Base-by-base conservation (phyloP, 768 basidiomycete species). In the Lactifluus volemus region DNA sequence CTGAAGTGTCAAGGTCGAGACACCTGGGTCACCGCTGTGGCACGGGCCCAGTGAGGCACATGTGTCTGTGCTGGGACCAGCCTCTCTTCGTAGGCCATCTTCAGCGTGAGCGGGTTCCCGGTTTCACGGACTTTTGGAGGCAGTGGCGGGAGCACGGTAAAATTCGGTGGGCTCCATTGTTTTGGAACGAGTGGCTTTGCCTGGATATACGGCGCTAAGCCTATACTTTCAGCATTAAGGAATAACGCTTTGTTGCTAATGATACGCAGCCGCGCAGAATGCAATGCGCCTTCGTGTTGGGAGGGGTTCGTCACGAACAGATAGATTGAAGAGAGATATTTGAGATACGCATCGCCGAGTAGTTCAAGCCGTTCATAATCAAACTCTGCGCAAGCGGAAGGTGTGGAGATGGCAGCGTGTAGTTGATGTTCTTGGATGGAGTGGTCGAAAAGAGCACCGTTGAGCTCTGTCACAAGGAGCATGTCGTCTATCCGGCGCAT, bases 291-390 rank as follows among this genome's bases (percentile, higher is more conserved):
- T 71, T 92, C 90, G 64, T 78, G 78, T 48, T 78, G 75, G 10
- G 76, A 74, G 5, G 89, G 87, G 66, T 84, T 78, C 30, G 80
- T 81, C 49, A 86, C 86, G 68, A 87, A 92, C 34, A 87, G 78
- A 69, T 88, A 88, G 60, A 85, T 76, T 11, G 89, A 86, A 7
- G 84, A 78, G 49, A 92, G 71, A 68, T 86, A 86, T 72, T 95
- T 95, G 63, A 95, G 74, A 70, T 89, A 89, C 25, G 89, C 82
- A 72, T 94, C 92, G 34, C 92, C 92, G 15, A 93, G 78, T 53
- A 92, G 77, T 70, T 93, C 92, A 49, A 92, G 73, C 39, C 92
- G 83, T 73, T 95, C 89, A 71, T 94, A 94, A 73, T 94, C 81
- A 61, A 79, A 78, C 65, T 88, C 89, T 50, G 81, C 77, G 34